These are phyloP conservation scores for Venturiaceae sp. DNA, from an alignment of 2,329 filamentous ascomycete species.

Conservation along the genomic window DNA sequence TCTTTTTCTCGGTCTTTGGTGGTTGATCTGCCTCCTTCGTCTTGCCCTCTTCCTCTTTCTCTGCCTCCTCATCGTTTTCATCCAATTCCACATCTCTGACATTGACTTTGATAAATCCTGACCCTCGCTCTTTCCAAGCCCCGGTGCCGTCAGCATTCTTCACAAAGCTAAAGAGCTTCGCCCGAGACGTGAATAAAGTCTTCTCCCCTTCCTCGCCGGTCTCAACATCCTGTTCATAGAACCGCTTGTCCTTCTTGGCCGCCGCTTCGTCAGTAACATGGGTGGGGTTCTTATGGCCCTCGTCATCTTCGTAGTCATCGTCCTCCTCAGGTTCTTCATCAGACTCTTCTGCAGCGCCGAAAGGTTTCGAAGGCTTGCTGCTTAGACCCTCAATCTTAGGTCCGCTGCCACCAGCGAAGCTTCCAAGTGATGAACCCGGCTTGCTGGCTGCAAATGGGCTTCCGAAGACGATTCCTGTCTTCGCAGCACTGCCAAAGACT, in stretches of 20 bases:
- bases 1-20: constrained; percentile 9
- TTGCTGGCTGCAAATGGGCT: constrained; percentile 1
- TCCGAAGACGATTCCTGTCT: constrained; percentile 17
- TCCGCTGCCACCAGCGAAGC: constrained; percentile 56
- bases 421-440: constrained; percentile 40
- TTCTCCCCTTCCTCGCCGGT: constrained; percentile 80
- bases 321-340: constrained; percentile 41
- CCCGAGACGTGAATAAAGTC: constrained; percentile 64
- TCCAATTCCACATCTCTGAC: constrained; percentile 34
- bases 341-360: constrained; percentile 62
- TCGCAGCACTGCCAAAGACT: constrained; percentile 29
- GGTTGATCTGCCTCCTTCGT: constrained; percentile 24
- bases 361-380: constrained; percentile 58
- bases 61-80: constrained; percentile 13
- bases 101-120: constrained; percentile 78
- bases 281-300: constrained; percentile 1
- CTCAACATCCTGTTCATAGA: constrained; percentile 57
- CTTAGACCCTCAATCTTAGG: constrained; percentile 35
- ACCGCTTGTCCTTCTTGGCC: constrained; percentile 54
- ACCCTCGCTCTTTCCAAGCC: constrained; percentile 78
- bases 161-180: constrained; percentile 71
- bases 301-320: constrained; percentile 20
- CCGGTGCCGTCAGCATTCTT: constrained; percentile 25
- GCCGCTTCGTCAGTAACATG: constrained; percentile 23
- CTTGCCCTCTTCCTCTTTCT: constrained; percentile 37